Percentiles rank a stretch among this genome's conserved stretches.
Conservation (phyloP, 2,329 filamentous ascomycete genomes). For the Diaporthe longicolla region DNA sequence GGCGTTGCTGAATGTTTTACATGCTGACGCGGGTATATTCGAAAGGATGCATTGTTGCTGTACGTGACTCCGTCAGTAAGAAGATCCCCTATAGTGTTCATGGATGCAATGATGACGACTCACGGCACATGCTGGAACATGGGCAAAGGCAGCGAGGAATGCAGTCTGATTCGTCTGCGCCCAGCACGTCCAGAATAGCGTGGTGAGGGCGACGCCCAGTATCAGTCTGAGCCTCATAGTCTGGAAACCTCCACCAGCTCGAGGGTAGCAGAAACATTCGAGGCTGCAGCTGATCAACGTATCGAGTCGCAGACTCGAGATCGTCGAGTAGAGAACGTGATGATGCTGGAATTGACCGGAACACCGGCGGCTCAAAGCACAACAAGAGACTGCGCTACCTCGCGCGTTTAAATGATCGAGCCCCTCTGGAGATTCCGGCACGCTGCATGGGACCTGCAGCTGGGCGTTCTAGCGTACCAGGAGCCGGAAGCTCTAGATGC, state of each 20-base stretch:
- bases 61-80: neutral
- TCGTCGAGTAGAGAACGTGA: neutral
- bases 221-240: constrained; percentile 4
- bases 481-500: neutral
- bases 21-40: constrained; percentile 47
- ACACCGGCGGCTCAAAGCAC: neutral
- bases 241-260: neutral
- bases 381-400: constrained; percentile 11
- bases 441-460: constrained; percentile 23
- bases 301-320: constrained; percentile 32
- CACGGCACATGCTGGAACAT: constrained; percentile 32
- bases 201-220: constrained; percentile 9
- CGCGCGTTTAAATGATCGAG: constrained; percentile 26
- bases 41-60: constrained; percentile 47
- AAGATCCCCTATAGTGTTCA: neutral
- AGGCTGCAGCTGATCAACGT: neutral
- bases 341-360: neutral
- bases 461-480: constrained; percentile 15
- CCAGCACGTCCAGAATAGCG: constrained; percentile 14
- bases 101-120: neutral
- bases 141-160: constrained; percentile 33
- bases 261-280: neutral
- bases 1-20: constrained; percentile 45
- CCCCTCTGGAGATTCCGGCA: constrained; percentile 18
- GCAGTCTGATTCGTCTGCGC: constrained; percentile 32